phyloP scores from a whole-genome alignment of 148 eudicot genomes.

The Chenopodium album region DNA sequence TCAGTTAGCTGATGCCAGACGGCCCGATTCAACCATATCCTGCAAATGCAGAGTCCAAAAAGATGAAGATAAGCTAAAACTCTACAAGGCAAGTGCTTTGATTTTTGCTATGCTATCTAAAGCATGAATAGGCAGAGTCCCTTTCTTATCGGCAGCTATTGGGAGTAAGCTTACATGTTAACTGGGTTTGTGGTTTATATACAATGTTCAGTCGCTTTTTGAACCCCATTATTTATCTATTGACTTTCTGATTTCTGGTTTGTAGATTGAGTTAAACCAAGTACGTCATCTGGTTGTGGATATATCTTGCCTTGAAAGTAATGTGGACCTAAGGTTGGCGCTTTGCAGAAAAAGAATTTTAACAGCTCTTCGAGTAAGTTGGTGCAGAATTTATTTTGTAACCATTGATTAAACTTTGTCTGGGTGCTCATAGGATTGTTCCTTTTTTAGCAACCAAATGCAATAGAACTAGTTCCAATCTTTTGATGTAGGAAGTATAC shows the following conservation, averaged over 20 bases:
- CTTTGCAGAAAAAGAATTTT: slow-evolving; percentile 7
- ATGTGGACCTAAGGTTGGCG: slow-evolving; percentile 21
- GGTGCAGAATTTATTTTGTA: neutral
- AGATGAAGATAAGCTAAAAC: slow-evolving; percentile 22
- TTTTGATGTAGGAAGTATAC: too few species aligned
- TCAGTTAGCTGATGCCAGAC: slow-evolving; percentile 19
- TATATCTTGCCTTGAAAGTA: slow-evolving; percentile 17
- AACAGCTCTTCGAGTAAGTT: slow-evolving; percentile 16
- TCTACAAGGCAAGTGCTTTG: slow-evolving; percentile 19
- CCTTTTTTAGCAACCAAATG: too few species aligned
- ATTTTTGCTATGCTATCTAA: neutral
- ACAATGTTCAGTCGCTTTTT: neutral
- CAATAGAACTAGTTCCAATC: too few species aligned
- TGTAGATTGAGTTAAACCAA: slow-evolving; percentile 24
- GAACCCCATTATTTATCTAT: neutral
- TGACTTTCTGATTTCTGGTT: slow-evolving; percentile 14
- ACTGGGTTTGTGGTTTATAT: neutral
- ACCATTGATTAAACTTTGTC: neutral
- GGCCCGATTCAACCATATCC: slow-evolving; percentile 1
- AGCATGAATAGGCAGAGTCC: neutral
- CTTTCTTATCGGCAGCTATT: neutral
- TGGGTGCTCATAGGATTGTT: neutral
- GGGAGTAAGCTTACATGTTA: too few species aligned
- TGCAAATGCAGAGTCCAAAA: slow-evolving; percentile 22
- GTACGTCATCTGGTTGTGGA: slow-evolving; percentile 24